Evolutionary conservation across 371 early-diverging fungal genomes (phyloP).

Genomic region (Blakeslea trispora): DNA sequence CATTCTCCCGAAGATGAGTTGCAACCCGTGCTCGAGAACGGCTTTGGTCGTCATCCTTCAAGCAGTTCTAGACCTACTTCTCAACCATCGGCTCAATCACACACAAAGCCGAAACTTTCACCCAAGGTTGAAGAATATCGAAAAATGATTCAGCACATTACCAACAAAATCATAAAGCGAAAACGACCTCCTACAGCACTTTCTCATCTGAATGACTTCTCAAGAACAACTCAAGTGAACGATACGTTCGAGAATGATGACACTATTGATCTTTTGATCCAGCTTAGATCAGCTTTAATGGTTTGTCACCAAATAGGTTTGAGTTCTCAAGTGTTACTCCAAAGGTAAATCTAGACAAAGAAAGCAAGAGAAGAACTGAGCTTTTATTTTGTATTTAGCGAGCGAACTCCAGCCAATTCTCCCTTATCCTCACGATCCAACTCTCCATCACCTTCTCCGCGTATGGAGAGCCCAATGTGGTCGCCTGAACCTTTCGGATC

Average conservation of each 20-base stretch:
- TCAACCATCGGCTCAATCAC: slow-evolving; percentile 8
- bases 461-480: slow-evolving; percentile 21
- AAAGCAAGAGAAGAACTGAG: neutral
- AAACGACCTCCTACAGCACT: slow-evolving; percentile 42
- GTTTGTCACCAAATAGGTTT: slow-evolving; percentile 33
- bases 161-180: slow-evolving; percentile 41
- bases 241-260: slow-evolving; percentile 49
- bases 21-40: slow-evolving; percentile 4
- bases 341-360: slow-evolving; percentile 23
- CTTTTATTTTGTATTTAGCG: slow-evolving; percentile 17
- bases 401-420: slow-evolving; percentile 31
- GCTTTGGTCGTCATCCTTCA: slow-evolving; percentile 9
- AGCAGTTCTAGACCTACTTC: slow-evolving; percentile 8
- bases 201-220: slow-evolving; percentile 27
- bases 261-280: slow-evolving; percentile 39
- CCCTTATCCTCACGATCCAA: slow-evolving; percentile 38
- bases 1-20: slow-evolving; percentile 17
- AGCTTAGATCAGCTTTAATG: slow-evolving; percentile 43
- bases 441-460: slow-evolving; percentile 40
- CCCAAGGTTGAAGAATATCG: slow-evolving; percentile 46
- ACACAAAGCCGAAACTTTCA: slow-evolving; percentile 20
- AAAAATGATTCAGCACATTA: slow-evolving; percentile 45
- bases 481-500: slow-evolving; percentile 15
- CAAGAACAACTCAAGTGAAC: slow-evolving; percentile 13
- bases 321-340: slow-evolving; percentile 30